These are phyloP conservation scores for Cutaneotrichosporon sp. DNA, from an alignment of 1,284 basidiomycete genomes.

Conservation along the genomic window DNA sequence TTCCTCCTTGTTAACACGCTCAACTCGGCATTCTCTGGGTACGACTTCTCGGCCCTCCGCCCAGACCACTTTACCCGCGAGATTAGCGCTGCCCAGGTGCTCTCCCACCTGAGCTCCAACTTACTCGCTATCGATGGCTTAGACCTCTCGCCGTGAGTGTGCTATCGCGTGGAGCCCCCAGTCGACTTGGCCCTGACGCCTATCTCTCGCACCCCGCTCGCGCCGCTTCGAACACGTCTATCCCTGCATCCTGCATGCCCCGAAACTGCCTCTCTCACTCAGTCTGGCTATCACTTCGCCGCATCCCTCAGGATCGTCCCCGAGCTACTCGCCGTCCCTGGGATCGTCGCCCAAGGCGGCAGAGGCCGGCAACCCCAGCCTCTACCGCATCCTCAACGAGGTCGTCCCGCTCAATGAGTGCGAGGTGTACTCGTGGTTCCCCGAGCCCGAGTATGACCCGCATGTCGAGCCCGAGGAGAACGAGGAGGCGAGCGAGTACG, in stretches of 20 bases:
- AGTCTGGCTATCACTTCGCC: not conserved
- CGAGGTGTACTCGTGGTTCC: slow-evolving; percentile 93
- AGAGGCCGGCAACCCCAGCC: slow-evolving; percentile 35
- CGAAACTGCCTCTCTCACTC: not conserved
- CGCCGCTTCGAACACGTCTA: not conserved
- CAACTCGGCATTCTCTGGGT: slow-evolving; percentile 95
- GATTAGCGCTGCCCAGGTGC: slow-evolving; percentile 62
- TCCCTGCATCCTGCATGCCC: not conserved
- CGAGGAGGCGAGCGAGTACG: slow-evolving; percentile 54
- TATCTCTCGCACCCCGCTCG: slow-evolving; percentile 4
- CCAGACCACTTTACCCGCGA: slow-evolving; percentile 88
- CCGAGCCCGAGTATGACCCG: slow-evolving; percentile 92
- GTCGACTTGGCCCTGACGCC: slow-evolving; percentile 13
- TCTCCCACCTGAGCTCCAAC: slow-evolving; percentile 35
- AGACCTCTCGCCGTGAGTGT: slow-evolving; percentile 37
- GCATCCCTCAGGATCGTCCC: slow-evolving; percentile 7
- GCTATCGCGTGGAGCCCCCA: slow-evolving; percentile 17
- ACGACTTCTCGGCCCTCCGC: slow-evolving; percentile 92
- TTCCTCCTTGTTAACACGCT: slow-evolving; percentile 90
- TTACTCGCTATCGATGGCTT: slow-evolving; percentile 33
- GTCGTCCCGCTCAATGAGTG: slow-evolving; percentile 88
- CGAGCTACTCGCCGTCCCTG: not conserved
- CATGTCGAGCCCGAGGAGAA: slow-evolving; percentile 81
- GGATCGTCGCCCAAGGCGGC: slow-evolving; percentile 15
- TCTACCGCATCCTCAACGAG: slow-evolving; percentile 85